Base-by-base conservation (phyloP, 129 eudicot genomes). In the Helichrysum umbraculigerum region DNA sequence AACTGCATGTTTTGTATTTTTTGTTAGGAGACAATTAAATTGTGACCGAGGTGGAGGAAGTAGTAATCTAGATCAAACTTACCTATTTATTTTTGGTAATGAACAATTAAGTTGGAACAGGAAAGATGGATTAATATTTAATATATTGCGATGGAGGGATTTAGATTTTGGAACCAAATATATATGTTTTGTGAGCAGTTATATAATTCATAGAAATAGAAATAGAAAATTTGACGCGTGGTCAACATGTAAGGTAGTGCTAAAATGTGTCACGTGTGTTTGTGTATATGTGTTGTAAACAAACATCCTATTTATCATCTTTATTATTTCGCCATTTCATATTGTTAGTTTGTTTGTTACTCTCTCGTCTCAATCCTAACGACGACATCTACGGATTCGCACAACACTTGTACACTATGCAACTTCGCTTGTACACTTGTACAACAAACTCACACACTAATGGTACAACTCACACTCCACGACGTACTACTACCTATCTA, bases 201-300 rank as follows among this genome's bases (percentile, higher is more conserved):
- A n/a, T n/a, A n/a, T n/a, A n/a, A n/a, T n/a, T n/a, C n/a, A n/a
- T n/a, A n/a, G n/a, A n/a, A n/a, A n/a, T n/a, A n/a, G n/a, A n/a
- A n/a, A n/a, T n/a, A n/a, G n/a, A n/a, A n/a, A 59, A 73, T 5
- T 58, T 73, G 77, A 73, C 68, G 4, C 77, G 77, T 59, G 77
- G 28, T 20, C 7, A 34, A 73, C 57, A 20, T 72, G 22, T 70
- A 47, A 28, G 64, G 47, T 50, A 15, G 15, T 30, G 32, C 10
- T 30, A 42, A 15, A 16, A 70, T 9, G 54, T 70, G 71, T 15
- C 76, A 78, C 82, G 54, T 47, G 71, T 78, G 76, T 25, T 25
- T 70, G 44, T 70, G 44, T 19, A 65, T 29, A 10, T 6, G 34
- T 30, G 52, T 7, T 78, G 64, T 21, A 42, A 60, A 70, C 63